Base-by-base conservation (phyloP, 768 basidiomycete genomes). In the Kwoniella bestiolae region DNA sequence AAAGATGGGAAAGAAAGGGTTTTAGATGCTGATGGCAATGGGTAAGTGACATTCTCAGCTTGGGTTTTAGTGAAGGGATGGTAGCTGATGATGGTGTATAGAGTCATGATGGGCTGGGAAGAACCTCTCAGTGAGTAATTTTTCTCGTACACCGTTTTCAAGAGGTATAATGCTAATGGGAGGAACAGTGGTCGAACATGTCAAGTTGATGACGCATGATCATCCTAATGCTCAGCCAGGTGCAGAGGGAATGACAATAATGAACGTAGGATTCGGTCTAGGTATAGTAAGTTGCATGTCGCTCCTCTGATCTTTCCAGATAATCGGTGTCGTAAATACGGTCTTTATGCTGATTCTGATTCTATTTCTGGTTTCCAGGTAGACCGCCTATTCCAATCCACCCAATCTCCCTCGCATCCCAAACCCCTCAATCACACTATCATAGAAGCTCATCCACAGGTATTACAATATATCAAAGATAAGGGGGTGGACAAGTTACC, bases 71-170 rank as follows among this genome's bases (percentile, higher is more conserved):
- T 51, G 31, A 16, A 1, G n/a, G 3, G 16, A 21, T 3, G 9
- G 49, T 16, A 31, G 50, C 50, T 52, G 28, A 52, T 23, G 16
- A 47, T 35, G 5, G 12, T 41, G 6, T 3, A 21, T 3, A 80
- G 79, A 12, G 95, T 99, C 5, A 99, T 99, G 96, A 99, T 99
- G 96, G 92, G 94, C 1, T 99, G 96, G 96, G 96, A 99, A 80
- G 82, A 83, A 49, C 85, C 82, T 7, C 91, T 98, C 74, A 98
- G 87, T 88, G 71, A 78, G 83, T 81, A 18, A 28, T 28, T 59
- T n/a, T 35, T 62, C 28, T 7, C 23, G 28, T 25, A 9, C 16
- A 41, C 49, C 26, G 11, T 18, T n/a, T n/a, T n/a, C n/a, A 9
- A 56, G 29, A 12, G 32, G 51, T 44, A 69, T 69, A 57, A 68